These are phyloP conservation scores for Podosphaera fusca DNA, from an alignment of 2,329 filamentous ascomycete genomes.

Conservation along the genomic window DNA sequence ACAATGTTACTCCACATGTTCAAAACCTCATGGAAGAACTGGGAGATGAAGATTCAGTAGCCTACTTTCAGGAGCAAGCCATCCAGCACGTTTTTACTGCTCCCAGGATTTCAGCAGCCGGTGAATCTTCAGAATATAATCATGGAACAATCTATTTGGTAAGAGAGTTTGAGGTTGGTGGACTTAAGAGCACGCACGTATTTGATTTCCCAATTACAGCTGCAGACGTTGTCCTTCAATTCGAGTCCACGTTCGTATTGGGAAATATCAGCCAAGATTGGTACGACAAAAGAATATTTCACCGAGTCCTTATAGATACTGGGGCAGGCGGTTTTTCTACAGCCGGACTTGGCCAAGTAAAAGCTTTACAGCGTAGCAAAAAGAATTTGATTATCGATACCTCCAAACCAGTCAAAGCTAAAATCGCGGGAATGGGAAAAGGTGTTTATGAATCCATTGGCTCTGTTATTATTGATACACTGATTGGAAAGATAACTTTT, in stretches of 20 bases:
- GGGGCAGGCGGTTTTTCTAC: background rate
- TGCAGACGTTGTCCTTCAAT: too few relatives aligned
- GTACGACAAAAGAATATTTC: background rate
- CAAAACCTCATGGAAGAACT: background rate
- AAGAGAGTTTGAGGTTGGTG: background rate
- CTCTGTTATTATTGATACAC: background rate
- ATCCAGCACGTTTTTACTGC: background rate
- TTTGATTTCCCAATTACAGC: too few relatives aligned
- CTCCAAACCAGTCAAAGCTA: background rate
- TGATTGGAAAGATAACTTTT: background rate
- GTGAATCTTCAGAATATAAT: background rate
- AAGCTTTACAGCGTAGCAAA: background rate
- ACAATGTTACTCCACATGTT: too few relatives aligned
- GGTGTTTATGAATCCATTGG: background rate
- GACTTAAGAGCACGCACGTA: too few relatives aligned
- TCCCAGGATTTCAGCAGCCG: background rate
- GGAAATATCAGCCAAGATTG: background rate
- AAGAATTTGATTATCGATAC: background rate
- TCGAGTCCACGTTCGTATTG: too few relatives aligned
- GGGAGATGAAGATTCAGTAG: background rate
- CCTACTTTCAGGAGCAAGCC: background rate
- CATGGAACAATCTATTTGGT: too few relatives aligned
- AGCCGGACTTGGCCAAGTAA: background rate
- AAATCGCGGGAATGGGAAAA: constrained; percentile 1
- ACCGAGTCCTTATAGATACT: background rate